Evolutionary conservation across 768 basidiomycete genomes (phyloP), one percentile per base, ranked within the genome.

Genomic region (Austroboletus eburneus): DNA sequence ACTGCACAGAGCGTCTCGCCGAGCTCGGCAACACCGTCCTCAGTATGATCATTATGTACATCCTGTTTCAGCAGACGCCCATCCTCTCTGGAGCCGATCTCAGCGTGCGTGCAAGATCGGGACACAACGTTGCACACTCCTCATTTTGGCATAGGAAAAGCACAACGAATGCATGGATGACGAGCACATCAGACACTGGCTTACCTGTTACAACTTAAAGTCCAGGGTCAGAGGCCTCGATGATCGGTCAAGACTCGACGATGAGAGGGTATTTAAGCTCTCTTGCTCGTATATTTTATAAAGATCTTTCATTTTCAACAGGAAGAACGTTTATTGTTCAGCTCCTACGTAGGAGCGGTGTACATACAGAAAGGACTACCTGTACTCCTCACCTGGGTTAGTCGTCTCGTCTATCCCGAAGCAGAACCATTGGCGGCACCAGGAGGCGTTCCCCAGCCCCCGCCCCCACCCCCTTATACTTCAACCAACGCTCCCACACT

Each of bases 311-410:
- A 54, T 39, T 34, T 22, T 43, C 27, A 25, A 16, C 50, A 86
- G 83, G 81, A 81, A 63, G 74, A 78, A 44, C 69, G 69, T 22
- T 65, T 62, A 36, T 74, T 81, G 40, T 84, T 84, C 51, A 57
- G 76, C 55, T 76, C 77, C 17, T 86, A 85, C 51, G 68, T 86
- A 12, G 85, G 83, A 9, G 85, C 82, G n/a, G 62, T 83, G 12
- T 82, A 77, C 59, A 68, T 75, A n/a, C 76, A 78, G 42, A 75
- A 71, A 44, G 85, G 84, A 18, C 57, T 77, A 29, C 36, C 56
- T 4, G 57, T 62, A 7, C 69, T 85, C 40, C 72, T 80, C 56
- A 55, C 63, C 20, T 87, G 83, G 83, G 74, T 85, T 25, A 75
- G 76, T 39, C 69, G 68, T 43, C 69, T 85, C 22, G 68, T 85